These are phyloP conservation scores for Psophocarpus tetragonolobus DNA, from an alignment of 306 rosid genomes.

Conservation along the genomic window DNA sequence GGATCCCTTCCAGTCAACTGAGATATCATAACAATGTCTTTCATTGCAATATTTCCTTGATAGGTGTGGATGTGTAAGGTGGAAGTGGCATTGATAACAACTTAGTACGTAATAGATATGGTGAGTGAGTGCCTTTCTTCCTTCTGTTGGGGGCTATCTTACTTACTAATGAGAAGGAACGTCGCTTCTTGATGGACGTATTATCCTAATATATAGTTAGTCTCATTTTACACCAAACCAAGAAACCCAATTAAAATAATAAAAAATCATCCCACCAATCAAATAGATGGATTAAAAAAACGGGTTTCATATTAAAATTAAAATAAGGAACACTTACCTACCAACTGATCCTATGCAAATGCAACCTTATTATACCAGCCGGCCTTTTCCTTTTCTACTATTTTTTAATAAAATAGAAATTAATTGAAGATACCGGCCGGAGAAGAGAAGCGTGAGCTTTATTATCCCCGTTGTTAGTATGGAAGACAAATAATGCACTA, in stretches of 20 bases:
- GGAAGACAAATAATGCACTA: conserved; percentile 8
- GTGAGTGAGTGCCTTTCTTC: conserved; percentile 35
- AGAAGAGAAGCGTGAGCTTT: conserved; percentile 42
- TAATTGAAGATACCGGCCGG: conserved; percentile 47
- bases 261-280: conserved; percentile 31
- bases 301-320: background rate
- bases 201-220: conserved; percentile 37
- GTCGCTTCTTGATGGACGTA: conserved; percentile 48
- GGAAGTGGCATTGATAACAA: conserved; percentile 37
- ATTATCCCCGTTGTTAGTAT: conserved; percentile 38
- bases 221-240: conserved; percentile 56
- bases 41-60: conserved; percentile 30
- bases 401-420: background rate
- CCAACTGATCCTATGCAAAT: conserved; percentile 42
- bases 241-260: conserved; percentile 28
- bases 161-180: conserved; percentile 42
- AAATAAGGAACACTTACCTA: conserved; percentile 37
- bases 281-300: conserved; percentile 20
- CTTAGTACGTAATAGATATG: conserved; percentile 42
- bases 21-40: conserved; percentile 40
- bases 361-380: conserved; percentile 50
- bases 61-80: conserved; percentile 38
- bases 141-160: conserved; percentile 29
- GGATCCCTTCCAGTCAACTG: conserved; percentile 34
- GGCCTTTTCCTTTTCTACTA: conserved; percentile 43